Evolutionary conservation across 129 eudicot genomes (phyloP), one percentile per base, ranked within the genome.

Genomic region (Tagetes erecta): DNA sequence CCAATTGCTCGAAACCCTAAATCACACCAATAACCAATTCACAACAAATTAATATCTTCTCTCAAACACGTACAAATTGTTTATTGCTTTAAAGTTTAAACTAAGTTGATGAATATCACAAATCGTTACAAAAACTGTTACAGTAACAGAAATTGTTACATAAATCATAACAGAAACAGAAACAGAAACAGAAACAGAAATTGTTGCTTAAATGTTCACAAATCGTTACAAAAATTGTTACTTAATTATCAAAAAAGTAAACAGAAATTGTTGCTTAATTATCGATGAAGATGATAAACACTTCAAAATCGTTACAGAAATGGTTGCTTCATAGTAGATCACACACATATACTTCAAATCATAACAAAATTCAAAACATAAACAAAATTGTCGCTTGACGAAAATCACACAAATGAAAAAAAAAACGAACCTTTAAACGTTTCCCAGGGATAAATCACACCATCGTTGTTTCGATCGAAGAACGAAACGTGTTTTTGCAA

Each of bases 1-100:
- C 98, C 98, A 71, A 92, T 84, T 69, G 91, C 86, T 36, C 98
- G 84, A 81, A 92, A 89, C 44, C 96, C 98, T 92, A 75, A 59
- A 42, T 27, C n/a, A 0, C 8, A 37, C n/a, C 39, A 67, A 9
- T 63, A 59, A 53, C 70, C 31, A 1, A 4, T 51, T 72, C 76
- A 42, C 3, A 69, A 33, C 10, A 73, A 73, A 14, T 49, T 49
- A 3, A 36, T 3, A 52, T 3, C 27, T 0, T 49, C 1, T 3
- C 1, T 50, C 56, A 50, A 8, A 57, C 37, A 3, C 1, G 33
- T 8, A 33, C 65, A 34, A 0, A 58, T 40, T 8, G 27, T 20
- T 6, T 33, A 12, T 34, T 58, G 36, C 38, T 56, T 8, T 6
- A 27, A 1, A 20, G 27, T 20, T 20, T 20, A 20, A 20, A 20